phyloP scores from a whole-genome alignment of 805 yeast species.

The Candida maesae region DNA sequence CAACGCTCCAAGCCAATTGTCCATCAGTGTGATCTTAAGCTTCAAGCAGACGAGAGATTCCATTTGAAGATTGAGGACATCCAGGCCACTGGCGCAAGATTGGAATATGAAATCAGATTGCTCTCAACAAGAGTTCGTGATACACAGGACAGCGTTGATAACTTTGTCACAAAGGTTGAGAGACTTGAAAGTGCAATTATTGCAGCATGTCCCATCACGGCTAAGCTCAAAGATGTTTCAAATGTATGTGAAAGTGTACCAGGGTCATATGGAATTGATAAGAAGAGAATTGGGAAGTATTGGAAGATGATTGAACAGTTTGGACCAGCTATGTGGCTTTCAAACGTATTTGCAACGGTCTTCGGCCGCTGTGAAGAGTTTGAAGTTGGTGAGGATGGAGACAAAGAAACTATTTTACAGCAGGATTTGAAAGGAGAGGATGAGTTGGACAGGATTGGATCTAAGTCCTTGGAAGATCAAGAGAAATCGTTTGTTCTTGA shows the following conservation, averaged over 20 bases:
- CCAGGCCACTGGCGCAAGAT: conserved; percentile 51
- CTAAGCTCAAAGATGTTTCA: background rate
- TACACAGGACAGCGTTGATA: conserved; percentile 55
- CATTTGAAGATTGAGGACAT: conserved; percentile 44
- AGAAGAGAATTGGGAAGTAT: conserved; percentile 9
- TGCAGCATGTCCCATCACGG: conserved; percentile 7
- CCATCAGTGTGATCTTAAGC: conserved; percentile 20
- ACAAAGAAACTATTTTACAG: no score
- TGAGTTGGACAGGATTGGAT: no score
- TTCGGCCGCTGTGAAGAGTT: background rate
- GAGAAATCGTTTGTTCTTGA: background rate
- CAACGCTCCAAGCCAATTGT: conserved; percentile 19
- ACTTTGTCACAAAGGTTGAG: conserved; percentile 38
- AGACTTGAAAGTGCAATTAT: conserved; percentile 27
- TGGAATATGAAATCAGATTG: conserved; percentile 62
- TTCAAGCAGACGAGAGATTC: conserved; percentile 29
- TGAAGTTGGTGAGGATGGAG: no score
- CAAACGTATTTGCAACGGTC: background rate
- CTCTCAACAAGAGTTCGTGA: conserved; percentile 60
- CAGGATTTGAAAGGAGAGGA: no score
- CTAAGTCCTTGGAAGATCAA: no score
- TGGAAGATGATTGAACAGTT: conserved; percentile 16
- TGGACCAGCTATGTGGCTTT: conserved; percentile 11
- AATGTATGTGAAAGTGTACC: background rate
- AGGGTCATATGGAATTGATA: conserved; percentile 5